Evolutionary conservation across 2,329 filamentous ascomycete genomes (phyloP), one percentile per base, ranked within the genome.

Genomic region (Boeremia exigua): DNA sequence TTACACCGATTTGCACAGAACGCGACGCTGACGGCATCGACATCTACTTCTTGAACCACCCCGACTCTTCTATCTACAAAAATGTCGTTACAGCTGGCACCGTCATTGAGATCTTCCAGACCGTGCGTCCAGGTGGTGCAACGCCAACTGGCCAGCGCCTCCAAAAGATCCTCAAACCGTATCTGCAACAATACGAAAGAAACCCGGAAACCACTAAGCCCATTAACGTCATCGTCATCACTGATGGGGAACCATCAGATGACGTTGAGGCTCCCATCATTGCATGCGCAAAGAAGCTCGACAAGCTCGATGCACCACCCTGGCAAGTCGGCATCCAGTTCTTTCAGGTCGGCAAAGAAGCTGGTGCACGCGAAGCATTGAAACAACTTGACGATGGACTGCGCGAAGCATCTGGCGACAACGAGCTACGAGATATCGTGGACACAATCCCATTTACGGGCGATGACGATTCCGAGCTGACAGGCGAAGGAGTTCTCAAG

Each of bases 251-350:
- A 36, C 87, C 95, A 1, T 87, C 82, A 1, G 92, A 97, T 71
- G 91, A 96, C 61, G 86, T 89, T 0, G 89, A 93, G 73, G 81
- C 80, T 7, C 56, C 62, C 14, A 86, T 98, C 43, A 79, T 91
- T 36, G 74, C 77, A 3, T 81, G 85, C 0, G 94, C 92, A 0
- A 82, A 82, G 73, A 87, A 85, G 68, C 84, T 98, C 29, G 89
- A 95, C 68, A 76, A 76, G 47, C 73, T 89, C 7, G 82, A 87
- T 8, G 92, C 92, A 0, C 86, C 88, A 4, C 82, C 87, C 0
- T 90, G 90, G 81, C 95, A 98, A 78, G 81, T 97, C 8, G 94
- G 94, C 30, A 86, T 98, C 53, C 94, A 98, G 74, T 98, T 98
- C 79, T 96, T 98, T 80, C 94, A 97, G 77, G 90, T 98, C 39